These are phyloP conservation scores for Leccinum glutinopallens DNA, from an alignment of 1,284 basidiomycete species.

Conservation along the genomic window DNA sequence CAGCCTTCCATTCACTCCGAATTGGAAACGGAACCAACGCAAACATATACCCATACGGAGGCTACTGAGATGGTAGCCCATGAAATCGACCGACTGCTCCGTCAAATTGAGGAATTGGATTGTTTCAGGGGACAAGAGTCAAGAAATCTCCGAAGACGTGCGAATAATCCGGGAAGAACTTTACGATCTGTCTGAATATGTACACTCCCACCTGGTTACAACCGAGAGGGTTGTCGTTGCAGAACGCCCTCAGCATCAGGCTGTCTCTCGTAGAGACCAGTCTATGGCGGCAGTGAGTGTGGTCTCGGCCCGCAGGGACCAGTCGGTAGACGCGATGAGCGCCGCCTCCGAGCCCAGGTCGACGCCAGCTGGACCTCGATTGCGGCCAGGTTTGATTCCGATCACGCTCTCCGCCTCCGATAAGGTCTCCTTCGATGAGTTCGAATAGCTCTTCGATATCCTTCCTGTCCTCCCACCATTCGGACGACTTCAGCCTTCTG, in stretches of 20 bases:
- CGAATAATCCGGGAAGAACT: constrained; percentile 64
- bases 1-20: constrained; percentile 57
- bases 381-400: constrained; percentile 24
- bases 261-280: constrained; percentile 42
- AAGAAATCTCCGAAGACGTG: constrained; percentile 62
- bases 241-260: constrained; percentile 26
- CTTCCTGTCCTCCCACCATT: constrained; percentile 74
- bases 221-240: constrained; percentile 21
- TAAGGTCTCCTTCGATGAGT: constrained; percentile 48
- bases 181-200: constrained; percentile 52
- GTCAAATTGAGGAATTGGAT: constrained; percentile 65
- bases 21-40: constrained; percentile 50
- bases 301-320: constrained; percentile 38
- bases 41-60: constrained; percentile 22
- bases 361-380: constrained; percentile 33
- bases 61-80: constrained; percentile 49
- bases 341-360: constrained; percentile 27
- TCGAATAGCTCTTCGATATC: constrained; percentile 55
- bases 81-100: constrained; percentile 68
- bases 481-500: constrained; percentile 61
- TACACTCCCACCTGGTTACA: constrained; percentile 33
- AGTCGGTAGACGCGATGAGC: constrained; percentile 42
- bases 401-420: constrained; percentile 43
- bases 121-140: constrained; percentile 56
- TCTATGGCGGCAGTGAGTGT: constrained; percentile 41